Evolutionary conservation across 306 rosid genomes (phyloP), one percentile per base, ranked within the genome.

Genomic region (Rosa chinensis): DNA sequence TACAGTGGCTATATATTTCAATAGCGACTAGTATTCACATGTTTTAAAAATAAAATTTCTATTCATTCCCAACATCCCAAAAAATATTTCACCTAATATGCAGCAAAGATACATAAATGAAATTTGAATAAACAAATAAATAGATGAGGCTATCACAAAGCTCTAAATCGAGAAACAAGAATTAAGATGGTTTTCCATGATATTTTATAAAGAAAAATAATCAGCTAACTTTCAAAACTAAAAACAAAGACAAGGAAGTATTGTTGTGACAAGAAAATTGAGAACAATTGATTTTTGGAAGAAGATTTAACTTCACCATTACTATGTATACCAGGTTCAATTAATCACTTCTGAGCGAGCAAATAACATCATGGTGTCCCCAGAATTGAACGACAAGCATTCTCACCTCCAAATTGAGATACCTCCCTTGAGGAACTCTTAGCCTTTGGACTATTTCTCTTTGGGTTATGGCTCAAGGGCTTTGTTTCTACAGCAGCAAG

Each of bases 361-460:
- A 10, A 0, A 16, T 59, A 23, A 63, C 44, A 63, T 58, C 75
- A 70, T 50, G 56, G 70, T 8, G 82, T 14, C 66, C 18, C 55
- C 79, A 77, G 52, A 39, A 66, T 53, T 59, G 49, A 81, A 73
- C 73, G 63, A 71, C 58, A 71, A 68, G 80, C 76, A 84, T 77
- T 74, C 98, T 85, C 72, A 96, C 99, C 99, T 91, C 91, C 91
- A 84, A 90, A 90, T 63, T 89, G 91, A 80, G 99, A 89, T 18
- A 40, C 77, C 84, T 93, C 99, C 85, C 93, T 86, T 25, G 96
- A 85, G 72, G 96, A 91, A 85, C 89, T 92, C 78, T 88, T 96
- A 50, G 97, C 89, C 86, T 92, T 96, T 62, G 98, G 99, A 87
- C 98, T 93, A 82, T 89, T 92, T 88, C 84, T 96, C 88, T 96